phyloP scores from a whole-genome alignment of 2,329 filamentous ascomycete genomes.

The Colletotrichum horii region DNA sequence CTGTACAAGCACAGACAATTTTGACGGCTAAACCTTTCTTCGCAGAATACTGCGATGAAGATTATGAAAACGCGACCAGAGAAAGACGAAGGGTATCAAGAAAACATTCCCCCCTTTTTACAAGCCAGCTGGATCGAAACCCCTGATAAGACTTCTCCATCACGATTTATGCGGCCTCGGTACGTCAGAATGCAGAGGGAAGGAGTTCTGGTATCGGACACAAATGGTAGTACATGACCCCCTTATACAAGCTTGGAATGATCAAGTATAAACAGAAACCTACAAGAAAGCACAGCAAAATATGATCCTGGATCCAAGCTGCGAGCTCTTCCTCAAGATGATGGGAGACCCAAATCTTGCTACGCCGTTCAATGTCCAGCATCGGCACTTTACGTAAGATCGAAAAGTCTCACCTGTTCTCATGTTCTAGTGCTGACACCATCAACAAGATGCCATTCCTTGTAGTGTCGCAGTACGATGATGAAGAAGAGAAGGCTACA shows the following conservation, averaged over 20 bases:
- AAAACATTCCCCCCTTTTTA: not conserved
- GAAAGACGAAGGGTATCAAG: not conserved
- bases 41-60: not conserved
- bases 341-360: rapidly evolving
- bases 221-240: too few relatives aligned
- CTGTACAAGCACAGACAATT: too few relatives aligned
- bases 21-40: too few relatives aligned
- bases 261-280: too few relatives aligned
- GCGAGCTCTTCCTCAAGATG: too few relatives aligned
- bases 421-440: too few relatives aligned
- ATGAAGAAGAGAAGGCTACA: too few relatives aligned
- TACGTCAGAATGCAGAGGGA: not conserved
- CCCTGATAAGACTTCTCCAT: not conserved
- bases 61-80: not conserved
- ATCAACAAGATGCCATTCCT: not conserved
- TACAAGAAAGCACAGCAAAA: too few relatives aligned
- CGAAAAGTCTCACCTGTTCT: too few relatives aligned
- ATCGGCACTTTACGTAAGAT: not conserved
- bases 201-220: not conserved
- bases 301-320: rapidly evolving
- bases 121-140: not conserved
- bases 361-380: not conserved
- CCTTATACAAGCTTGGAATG: too few relatives aligned
- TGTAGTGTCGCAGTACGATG: not conserved
- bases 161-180: not conserved